Evolutionary conservation across 768 basidiomycete genomes (phyloP), one percentile per base, ranked within the genome.

Genomic region (Hygrophorus russula): DNA sequence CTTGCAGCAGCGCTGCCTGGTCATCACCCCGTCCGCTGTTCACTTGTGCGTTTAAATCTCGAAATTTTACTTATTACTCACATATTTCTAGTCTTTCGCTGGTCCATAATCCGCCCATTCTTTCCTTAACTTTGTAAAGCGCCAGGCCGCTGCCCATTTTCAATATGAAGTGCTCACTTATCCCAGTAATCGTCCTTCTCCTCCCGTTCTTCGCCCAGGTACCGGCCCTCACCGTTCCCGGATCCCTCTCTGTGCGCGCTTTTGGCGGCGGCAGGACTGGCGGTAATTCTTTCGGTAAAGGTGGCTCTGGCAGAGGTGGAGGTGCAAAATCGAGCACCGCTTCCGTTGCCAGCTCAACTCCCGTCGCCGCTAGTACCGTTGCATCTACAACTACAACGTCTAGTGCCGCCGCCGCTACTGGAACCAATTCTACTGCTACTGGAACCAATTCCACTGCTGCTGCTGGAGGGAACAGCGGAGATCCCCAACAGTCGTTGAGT

Each of bases 401-500:
- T 14, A 24, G 40, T 38, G 44, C 43, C 27, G 24, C 46, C 39
- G 44, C 43, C 27, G 24, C 46, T 44, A 46, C 40, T 7, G 32
- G 31, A 7, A 40, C 28, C 24, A 49, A 46, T 24, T 36, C 37
- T 20, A 46, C 40, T 14, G n/a, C 3, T 8, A 48, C 47, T 43
- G 46, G 46, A 15, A 47, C 45, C 34, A 44, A 39, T 27, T 31
- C 48, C 32, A 50, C 57, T 15, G 42, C 46, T 1, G 50, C 36
- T 14, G 32, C 29, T 15, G 28, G 29, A 4, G 32, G 42, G 20
- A 55, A 51, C 41, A 51, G 44, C n/a, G 42, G 41, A 35, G 59
- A 72, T 56, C 66, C 67, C 12, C 76, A 78, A 51, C 65, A 60
- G 1, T 70, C 70, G 14, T 51, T 64, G 29, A 67, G 68, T 68